Conservation (phyloP, 2,329 filamentous ascomycete genomes). For the Claviceps sp. region DNA sequence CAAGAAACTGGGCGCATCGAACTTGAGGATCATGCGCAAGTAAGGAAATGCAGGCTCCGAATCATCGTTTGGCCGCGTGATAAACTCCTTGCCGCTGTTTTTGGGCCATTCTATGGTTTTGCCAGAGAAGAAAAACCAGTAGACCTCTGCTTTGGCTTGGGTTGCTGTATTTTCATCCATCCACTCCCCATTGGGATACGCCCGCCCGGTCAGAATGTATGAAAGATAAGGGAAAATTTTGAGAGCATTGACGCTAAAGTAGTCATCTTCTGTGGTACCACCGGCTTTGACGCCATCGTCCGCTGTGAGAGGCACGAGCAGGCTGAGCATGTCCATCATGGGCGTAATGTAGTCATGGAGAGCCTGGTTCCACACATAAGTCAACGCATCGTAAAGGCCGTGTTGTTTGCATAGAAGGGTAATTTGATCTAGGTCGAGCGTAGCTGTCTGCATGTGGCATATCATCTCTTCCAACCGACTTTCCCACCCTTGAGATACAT, state of each 20-base stretch:
- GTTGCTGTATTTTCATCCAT: slow-evolving; percentile 61
- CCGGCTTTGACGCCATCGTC: slow-evolving; percentile 39
- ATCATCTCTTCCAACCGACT: slow-evolving; percentile 82
- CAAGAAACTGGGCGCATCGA: slow-evolving; percentile 83
- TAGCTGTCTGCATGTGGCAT: slow-evolving; percentile 79
- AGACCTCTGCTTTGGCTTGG: slow-evolving; percentile 75
- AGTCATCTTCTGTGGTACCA: slow-evolving; percentile 44
- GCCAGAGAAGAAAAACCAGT: slow-evolving; percentile 87
- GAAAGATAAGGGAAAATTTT: slow-evolving; percentile 95
- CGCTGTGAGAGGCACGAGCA: slow-evolving; percentile 49
- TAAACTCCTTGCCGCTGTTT: slow-evolving; percentile 43
- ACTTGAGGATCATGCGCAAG: slow-evolving; percentile 69
- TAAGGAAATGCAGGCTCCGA: slow-evolving; percentile 72
- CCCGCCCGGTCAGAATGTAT: slow-evolving; percentile 73
- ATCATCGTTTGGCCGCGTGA: slow-evolving; percentile 41
- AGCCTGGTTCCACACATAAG: slow-evolving; percentile 93
- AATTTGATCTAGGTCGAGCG: slow-evolving; percentile 87
- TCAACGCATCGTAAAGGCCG: slow-evolving; percentile 83
- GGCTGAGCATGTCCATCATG: slow-evolving; percentile 63
- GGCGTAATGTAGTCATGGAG: slow-evolving; percentile 83
- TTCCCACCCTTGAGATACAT: slow-evolving; percentile 61
- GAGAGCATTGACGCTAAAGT: slow-evolving; percentile 56
- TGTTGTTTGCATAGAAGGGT: slow-evolving; percentile 85
- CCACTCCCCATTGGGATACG: slow-evolving; percentile 75
- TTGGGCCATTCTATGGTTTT: slow-evolving; percentile 64